Evolutionary conservation across 163 green algal species (phyloP).

Genomic region (Scenedesmus sp.): DNA sequence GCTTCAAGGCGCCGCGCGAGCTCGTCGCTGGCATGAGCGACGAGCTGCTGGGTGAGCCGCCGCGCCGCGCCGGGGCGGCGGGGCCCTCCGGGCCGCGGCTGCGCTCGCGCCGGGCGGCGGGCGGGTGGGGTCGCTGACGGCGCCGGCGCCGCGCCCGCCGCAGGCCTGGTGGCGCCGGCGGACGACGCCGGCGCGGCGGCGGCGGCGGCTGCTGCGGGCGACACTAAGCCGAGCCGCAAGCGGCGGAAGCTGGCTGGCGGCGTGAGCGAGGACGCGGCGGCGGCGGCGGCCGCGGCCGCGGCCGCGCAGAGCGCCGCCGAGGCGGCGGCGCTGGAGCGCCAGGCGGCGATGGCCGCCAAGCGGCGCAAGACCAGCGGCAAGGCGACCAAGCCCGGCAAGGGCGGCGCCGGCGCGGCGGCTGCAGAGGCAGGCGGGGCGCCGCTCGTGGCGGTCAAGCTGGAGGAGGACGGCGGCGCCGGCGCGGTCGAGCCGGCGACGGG

Average conservation of each 20-base stretch:
- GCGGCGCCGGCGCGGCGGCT: not conserved
- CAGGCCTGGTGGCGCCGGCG: too few relatives aligned
- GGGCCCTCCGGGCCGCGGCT: too few relatives aligned
- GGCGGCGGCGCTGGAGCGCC: not conserved
- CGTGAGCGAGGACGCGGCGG: conserved; percentile 14
- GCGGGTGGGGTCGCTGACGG: not conserved
- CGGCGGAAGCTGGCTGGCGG: conserved; percentile 34
- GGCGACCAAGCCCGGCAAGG: conserved; percentile 3
- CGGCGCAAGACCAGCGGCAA: too few relatives aligned
- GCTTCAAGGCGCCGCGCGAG: conserved; percentile 54
- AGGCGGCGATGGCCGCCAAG: conserved; percentile 2
- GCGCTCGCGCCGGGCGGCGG: too few relatives aligned
- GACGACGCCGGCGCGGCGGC: too few relatives aligned
- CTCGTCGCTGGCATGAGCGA: conserved; percentile 25
- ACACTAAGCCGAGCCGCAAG: conserved; percentile 18
- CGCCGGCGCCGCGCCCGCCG: not conserved
- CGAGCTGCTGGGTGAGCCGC: too few relatives aligned
- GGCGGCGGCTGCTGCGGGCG: not conserved
- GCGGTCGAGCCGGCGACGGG: too few relatives aligned
- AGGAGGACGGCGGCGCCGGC: too few relatives aligned
- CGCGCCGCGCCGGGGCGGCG: too few relatives aligned
- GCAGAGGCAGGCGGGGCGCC: not conserved
- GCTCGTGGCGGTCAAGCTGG: not conserved
- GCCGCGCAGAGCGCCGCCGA: not conserved
- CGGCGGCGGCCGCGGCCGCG: conserved; percentile 10